A percentile compares a stretch with the other conserved stretches of the same genome.
Conservation (phyloP, 805 yeast species). For the Cyberlindnera mrakii region DNA sequence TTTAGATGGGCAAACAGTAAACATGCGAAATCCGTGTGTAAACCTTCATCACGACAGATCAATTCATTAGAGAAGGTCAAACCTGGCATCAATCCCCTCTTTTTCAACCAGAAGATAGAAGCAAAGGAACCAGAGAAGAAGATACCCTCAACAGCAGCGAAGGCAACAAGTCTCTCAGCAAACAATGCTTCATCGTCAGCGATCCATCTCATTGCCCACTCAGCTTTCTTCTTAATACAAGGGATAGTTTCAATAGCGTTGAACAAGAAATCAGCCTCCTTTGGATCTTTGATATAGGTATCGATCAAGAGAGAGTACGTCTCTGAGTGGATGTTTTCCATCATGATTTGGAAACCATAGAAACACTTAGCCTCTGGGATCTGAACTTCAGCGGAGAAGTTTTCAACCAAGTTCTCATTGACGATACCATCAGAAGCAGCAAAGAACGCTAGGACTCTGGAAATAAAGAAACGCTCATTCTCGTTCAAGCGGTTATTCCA, state of each 20-base stretch:
- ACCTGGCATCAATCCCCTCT: conserved; percentile 99
- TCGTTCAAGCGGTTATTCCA: conserved; percentile 89
- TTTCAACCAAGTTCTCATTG: conserved; percentile 94
- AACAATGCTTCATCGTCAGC: conserved; percentile 80
- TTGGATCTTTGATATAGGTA: conserved; percentile 92
- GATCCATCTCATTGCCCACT: conserved; percentile 99
- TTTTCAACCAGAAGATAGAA: conserved; percentile 97
- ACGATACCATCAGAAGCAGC: conserved; percentile 99
- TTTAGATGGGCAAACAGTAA: conserved; percentile 86
- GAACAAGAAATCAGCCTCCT: conserved; percentile 84
- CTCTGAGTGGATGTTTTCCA: conserved; percentile 98
- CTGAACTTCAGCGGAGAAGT: conserved; percentile 96
- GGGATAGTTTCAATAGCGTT: conserved; percentile 97
- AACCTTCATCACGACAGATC: conserved; percentile 97
- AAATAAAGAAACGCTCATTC: conserved; percentile 87
- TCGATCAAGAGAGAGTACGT: conserved; percentile 93
- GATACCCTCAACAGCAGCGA: conserved; percentile 98
- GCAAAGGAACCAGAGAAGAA: conserved; percentile 98
- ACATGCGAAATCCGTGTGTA: conserved; percentile 98
- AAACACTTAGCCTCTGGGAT: conserved; percentile 97
- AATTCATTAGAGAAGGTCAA: conserved; percentile 95
- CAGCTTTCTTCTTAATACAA: conserved; percentile 94
- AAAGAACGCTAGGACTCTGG: conserved; percentile 92
- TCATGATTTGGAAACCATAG: conserved; percentile 99
- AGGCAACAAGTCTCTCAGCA: conserved; percentile 94